Evolutionary conservation across 2,329 filamentous ascomycete genomes (phyloP).

Genomic region (Lachnellula arida): DNA sequence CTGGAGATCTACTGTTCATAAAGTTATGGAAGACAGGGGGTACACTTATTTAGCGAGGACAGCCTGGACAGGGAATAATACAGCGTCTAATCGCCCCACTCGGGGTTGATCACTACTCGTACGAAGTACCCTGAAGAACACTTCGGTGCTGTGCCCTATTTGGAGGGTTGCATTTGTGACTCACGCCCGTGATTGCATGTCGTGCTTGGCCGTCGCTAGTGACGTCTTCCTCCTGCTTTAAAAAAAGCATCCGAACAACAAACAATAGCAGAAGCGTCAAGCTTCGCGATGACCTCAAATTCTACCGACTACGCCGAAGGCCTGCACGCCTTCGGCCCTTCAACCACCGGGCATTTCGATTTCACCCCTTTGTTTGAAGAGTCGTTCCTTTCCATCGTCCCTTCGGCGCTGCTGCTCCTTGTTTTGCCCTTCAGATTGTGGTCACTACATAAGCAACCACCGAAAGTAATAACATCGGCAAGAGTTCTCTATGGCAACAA

Average conservation of each 20-base stretch:
- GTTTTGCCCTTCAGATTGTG: constrained; percentile 7
- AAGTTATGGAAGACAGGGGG: no score
- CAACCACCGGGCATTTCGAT: constrained; percentile 5
- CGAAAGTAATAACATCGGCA: constrained; percentile 4
- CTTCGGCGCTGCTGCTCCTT: constrained; percentile 7
- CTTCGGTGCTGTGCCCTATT: no score
- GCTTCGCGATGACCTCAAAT: constrained; percentile 4
- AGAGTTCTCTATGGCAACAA: constrained; percentile 9
- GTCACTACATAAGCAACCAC: constrained; percentile 2
- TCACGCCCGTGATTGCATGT: no score
- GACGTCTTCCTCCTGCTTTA: background rate
- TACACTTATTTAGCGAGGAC: no score
- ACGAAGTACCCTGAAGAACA: no score
- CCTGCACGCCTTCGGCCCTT: constrained; percentile 1
- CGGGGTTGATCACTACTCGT: no score
- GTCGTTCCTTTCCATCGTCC: constrained; percentile 4
- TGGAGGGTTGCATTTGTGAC: no score
- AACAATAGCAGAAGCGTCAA: background rate
- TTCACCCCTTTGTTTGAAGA: constrained; percentile 11
- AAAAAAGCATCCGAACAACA: background rate
- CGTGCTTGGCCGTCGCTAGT: no score
- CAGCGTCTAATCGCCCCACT: no score
- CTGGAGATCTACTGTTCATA: no score
- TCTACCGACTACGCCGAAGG: background rate
- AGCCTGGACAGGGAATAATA: no score